Evolutionary conservation across 148 eudicot species (phyloP), one percentile per base, ranked within the genome.

Genomic region (Chenopodium berlandieri): DNA sequence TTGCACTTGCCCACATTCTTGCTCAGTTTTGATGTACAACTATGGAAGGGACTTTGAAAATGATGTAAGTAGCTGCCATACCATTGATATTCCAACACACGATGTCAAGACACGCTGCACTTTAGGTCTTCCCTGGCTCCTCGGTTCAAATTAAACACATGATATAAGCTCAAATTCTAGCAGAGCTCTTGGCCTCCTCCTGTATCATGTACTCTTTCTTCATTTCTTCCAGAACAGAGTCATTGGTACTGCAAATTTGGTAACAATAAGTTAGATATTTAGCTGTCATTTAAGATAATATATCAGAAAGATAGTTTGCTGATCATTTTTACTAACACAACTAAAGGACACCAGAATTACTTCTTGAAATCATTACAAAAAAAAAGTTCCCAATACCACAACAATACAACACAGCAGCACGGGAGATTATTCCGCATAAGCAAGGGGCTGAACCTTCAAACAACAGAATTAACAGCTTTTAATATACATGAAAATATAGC

Each of bases 221-320:
- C 89, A 87, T 85, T 76, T 81, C 86, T 81, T 87, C 89, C 9
- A 87, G 78, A 70, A 87, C 83, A 54, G 72, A 54, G 75, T 87
- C 89, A 66, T 87, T 87, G 31, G 89, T 87, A 78, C 89, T 87
- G 87, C 73, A 46, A 74, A 77, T 72, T 31, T 67, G 7, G 68
- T 0, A 81, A 58, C 23, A 23, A 2, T 48, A 46, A 56, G 34
- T 72, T 23, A 82, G 22, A 44, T 10, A 44, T 25, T 40, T 66
- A 22, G 32, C 60, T 13, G 71, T 66, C 13, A 54, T 75, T 75
- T 70, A 47, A 25, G 25, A 34, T 14, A 68, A 13, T n/a, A 23
- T n/a, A 70, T 70, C n/a, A 69, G 25, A 32, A 70, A 64, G 31
- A 64, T 7, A 64, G 7, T 64, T 64, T 1, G 17, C 63, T 12